Evolutionary conservation across 208 protist genomes (phyloP), one percentile per base, ranked within the genome.

Genomic region (Angomonas deanei): DNA sequence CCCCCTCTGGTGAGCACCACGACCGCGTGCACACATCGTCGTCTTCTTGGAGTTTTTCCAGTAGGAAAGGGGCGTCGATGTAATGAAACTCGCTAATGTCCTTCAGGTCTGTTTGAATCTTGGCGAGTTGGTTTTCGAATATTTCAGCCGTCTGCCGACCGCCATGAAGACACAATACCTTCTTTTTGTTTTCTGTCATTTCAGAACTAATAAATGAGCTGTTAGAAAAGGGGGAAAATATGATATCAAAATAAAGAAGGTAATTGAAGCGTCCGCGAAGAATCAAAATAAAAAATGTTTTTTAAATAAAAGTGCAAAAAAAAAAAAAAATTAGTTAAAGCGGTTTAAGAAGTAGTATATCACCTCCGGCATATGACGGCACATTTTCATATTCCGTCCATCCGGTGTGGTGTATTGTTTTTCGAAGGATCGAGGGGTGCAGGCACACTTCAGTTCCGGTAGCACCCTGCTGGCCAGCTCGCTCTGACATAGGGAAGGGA

Each of bases 51-150:
- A 68, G 64, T 34, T 57, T 53, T 17, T 76, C 70, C 26, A 93
- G 58, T 47, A 77, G 39, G 61, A 74, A 73, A 2, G 88, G 84
- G 0, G 88, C 84, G 48, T 90, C 79, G 5, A 88, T 3, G 54
- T 89, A 96, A 26, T 79, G 36, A 31, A 91, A 76, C 24, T 71
- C 66, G 15, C 82, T 78, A 13, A 83, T 36, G 56, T 73, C 53
- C 21, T 52, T 54, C 3, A 86, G 70, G 31, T 63, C 65, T 38
- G 63, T 58, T 34, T 64, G 65, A 5, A 96, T 56, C 32, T 72
- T 83, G 47, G 73, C 82, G 46, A 93, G 68, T 56, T 93, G 82
- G 61, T 93, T 80, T 58, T 87, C 75, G 68, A 96, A 93, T 6
- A 93, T 91, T 38, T 91, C 84, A 11, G 61, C 80, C 15, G 82